phyloP scores from a whole-genome alignment of 2,329 filamentous ascomycete species.

The Cordyceps farinosa region DNA sequence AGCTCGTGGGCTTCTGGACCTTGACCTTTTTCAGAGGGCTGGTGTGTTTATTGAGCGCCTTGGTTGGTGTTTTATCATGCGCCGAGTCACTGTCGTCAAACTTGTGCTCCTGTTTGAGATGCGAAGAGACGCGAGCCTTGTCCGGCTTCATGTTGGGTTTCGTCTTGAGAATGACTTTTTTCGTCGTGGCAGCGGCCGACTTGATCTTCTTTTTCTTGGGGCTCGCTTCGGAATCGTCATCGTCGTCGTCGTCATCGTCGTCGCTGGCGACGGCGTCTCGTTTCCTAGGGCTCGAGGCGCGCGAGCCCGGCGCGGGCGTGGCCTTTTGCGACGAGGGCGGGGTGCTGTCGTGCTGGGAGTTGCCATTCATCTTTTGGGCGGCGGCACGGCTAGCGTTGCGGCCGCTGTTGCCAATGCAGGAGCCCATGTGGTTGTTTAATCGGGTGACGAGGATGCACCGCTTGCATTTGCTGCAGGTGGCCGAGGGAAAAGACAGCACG shows the following conservation, averaged over 20 bases:
- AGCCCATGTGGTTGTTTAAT: conserved; percentile 66
- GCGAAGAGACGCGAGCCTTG: conserved; percentile 49
- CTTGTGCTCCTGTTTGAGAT: conserved; percentile 48
- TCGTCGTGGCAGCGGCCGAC: conserved; percentile 38
- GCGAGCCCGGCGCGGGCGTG: conserved; percentile 54
- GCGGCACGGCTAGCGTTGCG: conserved; percentile 60
- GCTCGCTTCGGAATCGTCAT: conserved; percentile 48
- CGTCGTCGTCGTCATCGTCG: conserved; percentile 49
- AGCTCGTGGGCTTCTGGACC: conserved; percentile 45
- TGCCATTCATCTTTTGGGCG: conserved; percentile 60
- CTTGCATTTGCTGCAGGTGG: conserved; percentile 65
- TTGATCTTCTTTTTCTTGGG: conserved; percentile 60
- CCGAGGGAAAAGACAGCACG: conserved; percentile 61
- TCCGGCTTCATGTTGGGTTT: conserved; percentile 52
- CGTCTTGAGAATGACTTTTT: conserved; percentile 55
- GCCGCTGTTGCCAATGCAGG: conserved; percentile 63
- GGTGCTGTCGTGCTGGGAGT: conserved; percentile 53
- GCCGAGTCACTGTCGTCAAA: conserved; percentile 28
- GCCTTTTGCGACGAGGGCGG: conserved; percentile 61
- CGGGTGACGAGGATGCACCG: conserved; percentile 62
- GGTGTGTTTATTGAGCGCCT: conserved; percentile 33
- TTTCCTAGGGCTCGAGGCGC: conserved; percentile 54
- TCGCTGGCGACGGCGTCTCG: conserved; percentile 48
- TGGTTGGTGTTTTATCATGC: conserved; percentile 32
- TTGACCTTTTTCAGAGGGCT: conserved; percentile 43